Evolutionary conservation across 2,329 filamentous ascomycete genomes (phyloP).

Genomic region (Fusarium redolens): DNA sequence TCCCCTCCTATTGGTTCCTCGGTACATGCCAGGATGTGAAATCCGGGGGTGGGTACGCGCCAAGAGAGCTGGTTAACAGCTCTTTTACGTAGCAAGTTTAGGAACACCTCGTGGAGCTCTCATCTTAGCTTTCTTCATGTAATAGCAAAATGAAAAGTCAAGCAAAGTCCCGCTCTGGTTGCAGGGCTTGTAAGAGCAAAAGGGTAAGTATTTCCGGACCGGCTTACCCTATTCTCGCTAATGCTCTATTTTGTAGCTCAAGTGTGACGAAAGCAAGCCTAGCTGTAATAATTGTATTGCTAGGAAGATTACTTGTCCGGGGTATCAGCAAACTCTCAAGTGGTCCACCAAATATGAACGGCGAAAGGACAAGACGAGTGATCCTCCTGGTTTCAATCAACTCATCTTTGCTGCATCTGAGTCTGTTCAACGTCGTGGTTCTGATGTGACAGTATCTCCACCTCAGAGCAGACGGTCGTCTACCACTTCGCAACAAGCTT

Average conservation of each 20-base stretch:
- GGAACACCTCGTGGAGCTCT: constrained; percentile 2
- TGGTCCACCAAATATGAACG: constrained; percentile 34
- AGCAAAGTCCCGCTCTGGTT: constrained; percentile 29
- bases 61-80: neutral
- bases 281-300: constrained; percentile 19
- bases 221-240: neutral
- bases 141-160: constrained; percentile 20
- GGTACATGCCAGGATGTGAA: constrained; percentile 5
- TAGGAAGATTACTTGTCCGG: constrained; percentile 12
- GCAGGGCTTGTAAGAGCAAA: constrained; percentile 22
- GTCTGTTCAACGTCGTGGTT: constrained; percentile 1
- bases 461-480: neutral
- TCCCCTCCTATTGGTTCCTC: constrained; percentile 17
- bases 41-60: constrained; percentile 14
- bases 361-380: neutral
- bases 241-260: constrained; percentile 11
- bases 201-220: neutral
- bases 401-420: constrained; percentile 27
- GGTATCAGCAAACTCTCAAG: constrained; percentile 32
- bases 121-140: neutral
- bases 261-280: constrained; percentile 28
- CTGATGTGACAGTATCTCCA: neutral
- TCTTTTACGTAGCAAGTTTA: constrained; percentile 5
- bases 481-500: neutral
- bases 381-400: constrained; percentile 23